Conservation (phyloP, 2,329 filamentous ascomycete species). For the Periconia digitata region DNA sequence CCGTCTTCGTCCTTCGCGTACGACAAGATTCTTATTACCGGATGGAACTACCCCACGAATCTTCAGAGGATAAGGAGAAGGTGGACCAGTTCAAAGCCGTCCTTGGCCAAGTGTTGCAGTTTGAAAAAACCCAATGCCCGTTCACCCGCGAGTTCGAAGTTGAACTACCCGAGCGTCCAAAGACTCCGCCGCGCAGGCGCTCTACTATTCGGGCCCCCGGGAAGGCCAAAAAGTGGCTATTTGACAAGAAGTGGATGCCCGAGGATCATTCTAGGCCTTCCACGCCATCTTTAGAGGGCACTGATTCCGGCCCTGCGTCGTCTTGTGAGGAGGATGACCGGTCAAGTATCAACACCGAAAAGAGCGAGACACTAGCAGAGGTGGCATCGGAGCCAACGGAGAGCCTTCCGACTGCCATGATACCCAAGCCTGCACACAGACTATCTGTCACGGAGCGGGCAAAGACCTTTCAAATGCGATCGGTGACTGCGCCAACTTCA, state of each 20-base stretch:
- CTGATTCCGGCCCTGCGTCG: constrained; percentile 32
- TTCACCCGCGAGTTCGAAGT: constrained; percentile 78
- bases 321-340: constrained; percentile 39
- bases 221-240: constrained; percentile 54
- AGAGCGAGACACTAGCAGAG: constrained; percentile 21
- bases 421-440: constrained; percentile 13
- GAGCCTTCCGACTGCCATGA: constrained; percentile 19
- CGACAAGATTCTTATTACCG: constrained; percentile 84
- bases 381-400: constrained; percentile 22
- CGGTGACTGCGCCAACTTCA: constrained; percentile 26
- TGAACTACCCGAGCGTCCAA: constrained; percentile 68
- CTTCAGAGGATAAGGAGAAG: constrained; percentile 63
- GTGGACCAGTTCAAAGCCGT: constrained; percentile 70
- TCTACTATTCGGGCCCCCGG: constrained; percentile 62
- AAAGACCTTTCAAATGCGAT: constrained; percentile 32
- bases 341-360: constrained; percentile 36
- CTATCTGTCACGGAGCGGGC: constrained; percentile 36
- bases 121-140: constrained; percentile 85
- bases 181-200: constrained; percentile 65
- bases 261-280: constrained; percentile 41
- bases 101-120: constrained; percentile 72
- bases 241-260: constrained; percentile 52
- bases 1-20: constrained; percentile 85
- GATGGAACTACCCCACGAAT: constrained; percentile 75
- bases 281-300: constrained; percentile 31